Evolutionary conservation across 768 basidiomycete species (phyloP), one percentile per base, ranked within the genome.

Genomic region (Suillus luteus): DNA sequence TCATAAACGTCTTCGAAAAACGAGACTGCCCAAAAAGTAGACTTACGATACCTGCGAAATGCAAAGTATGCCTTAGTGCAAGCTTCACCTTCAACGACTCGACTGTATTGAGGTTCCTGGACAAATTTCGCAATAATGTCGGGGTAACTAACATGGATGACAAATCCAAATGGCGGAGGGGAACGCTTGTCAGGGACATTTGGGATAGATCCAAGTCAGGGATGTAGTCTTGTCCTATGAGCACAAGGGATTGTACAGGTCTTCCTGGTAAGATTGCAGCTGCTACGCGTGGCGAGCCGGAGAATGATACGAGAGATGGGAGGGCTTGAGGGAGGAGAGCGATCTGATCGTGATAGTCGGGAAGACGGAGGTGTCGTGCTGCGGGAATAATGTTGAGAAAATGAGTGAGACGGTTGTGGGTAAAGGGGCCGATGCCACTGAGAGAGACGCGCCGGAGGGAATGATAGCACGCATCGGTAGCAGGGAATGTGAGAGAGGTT

Each of bases 41-140:
- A 78, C 88, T 85, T 76, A 88, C 88, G 75, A 88, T 86, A 59
- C 87, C 88, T 27, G 86, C 79, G 69, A 83, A 86, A 67, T 88
- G 87, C 35, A 89, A 79, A 9, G 87, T 88, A 69, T 89, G 87
- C 43, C 87, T 77, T 40, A 89, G 76, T 22, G 88, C 86, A 52
- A 88, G 82, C 67, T 80, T 80, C 46, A 89, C 79, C 63, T 80
- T 81, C 69, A 89, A 77, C 48, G 73, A 76, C 70, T 85, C 81
- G 51, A 90, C 71, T 55, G 77, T 76, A 55, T 79, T 75, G 55
- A 89, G 77, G 71, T 83, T 78, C 19, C 74, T 77, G 54, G 87
- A 83, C 69, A 88, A 74, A 70, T 83, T 84, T 62, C 84, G 80
- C 60, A 89, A 77, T 48, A 87, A 79, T 62, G 78, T 72, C 38